phyloP scores from a whole-genome alignment of 1,139 yeast species.

The Kodamaea sp. region DNA sequence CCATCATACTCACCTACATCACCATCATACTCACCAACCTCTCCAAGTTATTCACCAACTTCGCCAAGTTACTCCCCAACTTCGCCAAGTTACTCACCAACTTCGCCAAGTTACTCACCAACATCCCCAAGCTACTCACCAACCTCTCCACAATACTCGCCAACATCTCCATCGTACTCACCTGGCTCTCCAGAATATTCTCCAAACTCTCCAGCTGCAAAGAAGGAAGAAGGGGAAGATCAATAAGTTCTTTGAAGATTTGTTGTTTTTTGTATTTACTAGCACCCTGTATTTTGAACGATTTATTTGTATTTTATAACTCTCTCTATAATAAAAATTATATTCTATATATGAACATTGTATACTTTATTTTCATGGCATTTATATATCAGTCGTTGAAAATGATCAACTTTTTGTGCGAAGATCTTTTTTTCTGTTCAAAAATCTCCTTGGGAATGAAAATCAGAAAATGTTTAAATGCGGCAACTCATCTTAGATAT shows the following conservation, averaged over 20 bases:
- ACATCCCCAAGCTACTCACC: slow-evolving; percentile 42
- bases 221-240: slow-evolving; percentile 1
- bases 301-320: slow-evolving; percentile 9
- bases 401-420: too few relatives aligned
- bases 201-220: slow-evolving; percentile 20
- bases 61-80: slow-evolving; percentile 57
- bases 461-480: too few relatives aligned
- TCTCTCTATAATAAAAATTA: neutral
- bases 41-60: slow-evolving; percentile 61
- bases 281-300: slow-evolving; percentile 6
- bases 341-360: neutral
- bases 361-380: neutral
- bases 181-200: slow-evolving; percentile 32
- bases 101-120: slow-evolving; percentile 57
- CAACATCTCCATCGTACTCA: slow-evolving; percentile 24
- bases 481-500: too few relatives aligned
- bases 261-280: slow-evolving; percentile 4
- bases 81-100: slow-evolving; percentile 53
- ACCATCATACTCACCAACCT: slow-evolving; percentile 45
- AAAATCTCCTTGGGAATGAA: too few relatives aligned
- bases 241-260: neutral
- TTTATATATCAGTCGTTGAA: neutral
- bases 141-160: slow-evolving; percentile 29
- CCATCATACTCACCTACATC: slow-evolving; percentile 54
- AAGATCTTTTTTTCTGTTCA: too few relatives aligned